Base-by-base conservation (phyloP, 441 rosid species). In the Isatis lusitanica region DNA sequence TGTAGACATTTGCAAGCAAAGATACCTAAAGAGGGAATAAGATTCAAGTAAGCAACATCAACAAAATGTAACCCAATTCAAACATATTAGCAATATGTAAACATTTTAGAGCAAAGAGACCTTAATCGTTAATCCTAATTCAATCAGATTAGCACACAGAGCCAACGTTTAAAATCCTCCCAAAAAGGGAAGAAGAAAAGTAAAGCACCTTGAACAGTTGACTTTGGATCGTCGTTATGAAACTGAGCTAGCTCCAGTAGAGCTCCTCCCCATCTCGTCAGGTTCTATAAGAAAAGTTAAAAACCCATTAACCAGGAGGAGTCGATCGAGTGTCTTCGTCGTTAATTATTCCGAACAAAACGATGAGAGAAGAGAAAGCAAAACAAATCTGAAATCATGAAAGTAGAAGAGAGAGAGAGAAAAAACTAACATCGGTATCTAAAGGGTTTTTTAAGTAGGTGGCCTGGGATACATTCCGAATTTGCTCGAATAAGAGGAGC, bases 221-320 rank as follows among this genome's bases (percentile, higher is more conserved):
- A 84, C 80, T 88, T 92, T 0, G 97, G 74, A 68, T 92, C 96
- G 65, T 79, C 46, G 47, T 43, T 82, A 75, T 89, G 97, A 82
- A 89, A 92, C 89, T 89, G 97, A 67, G 97, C 88, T 85, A 92
- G 59, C 84, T 94, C 98, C 73, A 94, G 61, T 69, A 94, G 70
- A 73, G 91, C 83, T 58, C 97, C 96, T 52, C 88, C 97, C 98
- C 98, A 94, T 74, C 85, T 87, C n/a, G 90, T 87, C 73, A 94
- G 70, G 73, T 94, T 94, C 98, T 94, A 10, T 12, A 6, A 31
- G 24, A 21, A 21, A 21, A 21, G 24, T 21, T 21, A 48, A 64
- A 21, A 52, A 24, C 21, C 24, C 24, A 21, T 21, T 1, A 21
- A 21, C 24, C 24, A 21, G 24, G 24, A 21, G 24, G 24, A 21